phyloP scores from a whole-genome alignment of 306 rosid genomes.

The Prunus fruticosa region DNA sequence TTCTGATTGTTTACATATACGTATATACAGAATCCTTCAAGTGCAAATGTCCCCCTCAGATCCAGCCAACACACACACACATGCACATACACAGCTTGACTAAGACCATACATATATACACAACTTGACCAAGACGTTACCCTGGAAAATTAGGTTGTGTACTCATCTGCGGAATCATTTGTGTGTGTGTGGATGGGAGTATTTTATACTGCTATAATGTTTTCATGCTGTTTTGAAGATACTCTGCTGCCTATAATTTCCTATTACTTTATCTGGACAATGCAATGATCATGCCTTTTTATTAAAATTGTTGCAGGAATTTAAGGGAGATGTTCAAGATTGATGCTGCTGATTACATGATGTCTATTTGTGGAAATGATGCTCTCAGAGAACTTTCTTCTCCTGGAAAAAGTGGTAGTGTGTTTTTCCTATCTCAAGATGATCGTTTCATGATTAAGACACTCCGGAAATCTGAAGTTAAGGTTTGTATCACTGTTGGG shows the following conservation, averaged over 20 bases:
- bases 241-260: neutral
- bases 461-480: constrained; percentile 92
- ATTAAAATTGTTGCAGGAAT: constrained; percentile 52
- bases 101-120: neutral
- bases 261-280: constrained; percentile 12
- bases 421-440: constrained; percentile 94
- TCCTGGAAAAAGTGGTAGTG: constrained; percentile 99
- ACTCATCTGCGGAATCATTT: neutral
- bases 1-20: neutral
- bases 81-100: neutral
- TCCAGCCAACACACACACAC: neutral
- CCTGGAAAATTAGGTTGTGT: neutral
- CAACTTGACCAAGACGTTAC: neutral
- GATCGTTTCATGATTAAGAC: constrained; percentile 99
- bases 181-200: neutral
- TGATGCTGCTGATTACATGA: constrained; percentile 99
- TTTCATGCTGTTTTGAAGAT: neutral
- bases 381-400: constrained; percentile 95
- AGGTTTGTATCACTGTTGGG: constrained; percentile 58
- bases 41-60: neutral
- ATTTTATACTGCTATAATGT: neutral
- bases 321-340: constrained; percentile 97
- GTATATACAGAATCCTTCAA: neutral
- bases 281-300: constrained; percentile 16
- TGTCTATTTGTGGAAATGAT: constrained; percentile 99